Evolutionary conservation across 78 protist genomes (phyloP).

Genomic region (Salpingoeca rosetta): DNA sequence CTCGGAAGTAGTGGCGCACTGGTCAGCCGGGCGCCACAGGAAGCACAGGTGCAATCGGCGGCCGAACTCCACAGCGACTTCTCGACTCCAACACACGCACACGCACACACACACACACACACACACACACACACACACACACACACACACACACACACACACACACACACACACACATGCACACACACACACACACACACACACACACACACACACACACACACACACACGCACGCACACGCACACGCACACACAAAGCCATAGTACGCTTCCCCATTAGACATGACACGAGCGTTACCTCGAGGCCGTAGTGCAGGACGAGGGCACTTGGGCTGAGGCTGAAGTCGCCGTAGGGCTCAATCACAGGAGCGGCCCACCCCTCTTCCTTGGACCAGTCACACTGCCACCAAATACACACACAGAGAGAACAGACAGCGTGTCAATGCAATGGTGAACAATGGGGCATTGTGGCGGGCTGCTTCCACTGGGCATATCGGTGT

Average conservation of each 20-base stretch:
- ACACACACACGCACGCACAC: not conserved
- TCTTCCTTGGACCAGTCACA: constrained; percentile 51
- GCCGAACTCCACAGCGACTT: not conserved
- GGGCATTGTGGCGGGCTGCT: too few relatives aligned
- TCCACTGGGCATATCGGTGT: too few relatives aligned
- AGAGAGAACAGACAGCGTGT: not conserved
- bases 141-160: too few relatives aligned
- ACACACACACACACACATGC: too few relatives aligned
- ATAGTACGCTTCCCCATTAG: not conserved
- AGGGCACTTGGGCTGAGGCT: constrained; percentile 69
- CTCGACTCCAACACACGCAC: not conserved
- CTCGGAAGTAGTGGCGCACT: too few relatives aligned
- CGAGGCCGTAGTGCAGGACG: constrained; percentile 84
- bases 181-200: too few relatives aligned
- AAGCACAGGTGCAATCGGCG: not conserved
- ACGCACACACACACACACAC: too few relatives aligned
- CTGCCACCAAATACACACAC: not conserved
- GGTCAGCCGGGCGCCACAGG: not conserved
- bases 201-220: not conserved
- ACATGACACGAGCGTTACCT: constrained; percentile 5
- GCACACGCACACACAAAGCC: not conserved
- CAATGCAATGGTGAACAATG: not conserved
- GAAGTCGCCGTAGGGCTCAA: constrained; percentile 71
- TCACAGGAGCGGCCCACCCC: constrained; percentile 78
- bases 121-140: too few relatives aligned